Percentiles rank a stretch among this genome's conserved stretches.
These are phyloP conservation scores for Stentor roeselii DNA, from an alignment of 73 alveolate species.

Conservation along the genomic window DNA sequence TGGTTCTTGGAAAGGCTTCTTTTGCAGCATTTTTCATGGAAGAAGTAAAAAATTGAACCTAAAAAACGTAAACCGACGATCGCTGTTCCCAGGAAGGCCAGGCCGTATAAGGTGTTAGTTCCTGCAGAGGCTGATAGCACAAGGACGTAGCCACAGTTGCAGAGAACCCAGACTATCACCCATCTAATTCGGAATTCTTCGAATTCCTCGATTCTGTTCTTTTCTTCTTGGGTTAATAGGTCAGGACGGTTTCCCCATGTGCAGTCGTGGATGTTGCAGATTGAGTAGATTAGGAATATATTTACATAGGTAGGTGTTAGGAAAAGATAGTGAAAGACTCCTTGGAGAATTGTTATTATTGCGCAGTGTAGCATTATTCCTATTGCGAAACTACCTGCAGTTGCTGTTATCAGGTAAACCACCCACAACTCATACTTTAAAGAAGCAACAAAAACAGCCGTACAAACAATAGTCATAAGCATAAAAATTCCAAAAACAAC, in stretches of 20 bases:
- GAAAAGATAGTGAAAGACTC: constrained; percentile 5
- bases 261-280: constrained; percentile 53
- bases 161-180: constrained; percentile 7
- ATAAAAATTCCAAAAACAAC: not conserved
- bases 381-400: not conserved
- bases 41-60: not conserved
- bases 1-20: not conserved
- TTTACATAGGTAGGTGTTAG: constrained; percentile 49
- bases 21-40: constrained; percentile 16
- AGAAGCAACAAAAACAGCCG: not conserved
- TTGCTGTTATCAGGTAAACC: not conserved
- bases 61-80: not conserved
- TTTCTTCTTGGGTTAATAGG: constrained; percentile 8
- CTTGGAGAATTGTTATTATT: not conserved
- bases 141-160: not conserved
- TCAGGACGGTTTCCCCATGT: constrained; percentile 63
- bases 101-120: not conserved
- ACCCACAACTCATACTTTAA: not conserved
- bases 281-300: constrained; percentile 42
- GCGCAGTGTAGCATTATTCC: not conserved
- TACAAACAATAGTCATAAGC: not conserved
- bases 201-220: constrained; percentile 8
- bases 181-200: constrained; percentile 21
- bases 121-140: not conserved
- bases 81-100: not conserved